Evolutionary conservation across 2,329 filamentous ascomycete genomes (phyloP).

Genomic region (Alternaria ventricosa): DNA sequence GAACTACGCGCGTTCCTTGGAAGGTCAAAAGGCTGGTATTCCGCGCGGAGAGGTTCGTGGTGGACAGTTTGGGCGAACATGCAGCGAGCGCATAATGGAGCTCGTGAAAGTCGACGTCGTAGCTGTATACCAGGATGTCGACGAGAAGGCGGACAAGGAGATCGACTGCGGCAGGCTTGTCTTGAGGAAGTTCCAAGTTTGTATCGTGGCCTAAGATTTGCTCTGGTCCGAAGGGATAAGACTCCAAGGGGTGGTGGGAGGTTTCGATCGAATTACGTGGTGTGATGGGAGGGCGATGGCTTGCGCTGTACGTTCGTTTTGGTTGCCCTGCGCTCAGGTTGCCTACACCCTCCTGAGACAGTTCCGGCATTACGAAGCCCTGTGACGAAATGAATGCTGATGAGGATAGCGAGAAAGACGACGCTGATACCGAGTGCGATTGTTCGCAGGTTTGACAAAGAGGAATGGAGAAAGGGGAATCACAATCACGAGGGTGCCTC

Average conservation of each 20-base stretch:
- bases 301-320: not conserved
- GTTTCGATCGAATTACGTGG: not conserved
- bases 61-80: not conserved
- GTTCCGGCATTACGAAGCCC: not conserved
- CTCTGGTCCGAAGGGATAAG: not conserved
- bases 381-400: not conserved
- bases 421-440: not conserved
- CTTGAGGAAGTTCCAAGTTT: not conserved
- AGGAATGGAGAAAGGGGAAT: not conserved
- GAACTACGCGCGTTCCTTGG: not conserved
- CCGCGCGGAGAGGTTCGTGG: not conserved
- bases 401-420: not conserved
- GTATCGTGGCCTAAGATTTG: not conserved
- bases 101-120: not conserved
- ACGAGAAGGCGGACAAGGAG: not conserved
- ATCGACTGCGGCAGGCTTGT: not conserved
- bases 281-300: not conserved
- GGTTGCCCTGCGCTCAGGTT: not conserved
- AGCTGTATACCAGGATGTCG: constrained; percentile 4
- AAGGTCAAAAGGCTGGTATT: not conserved
- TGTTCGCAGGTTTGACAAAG: too few species aligned
- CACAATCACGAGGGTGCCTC: not conserved
- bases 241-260: not conserved
- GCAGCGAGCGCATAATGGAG: not conserved
- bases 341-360: not conserved